Base-by-base conservation (phyloP, 192 early-diverging fungal species). In the Coemansia umbellata region DNA sequence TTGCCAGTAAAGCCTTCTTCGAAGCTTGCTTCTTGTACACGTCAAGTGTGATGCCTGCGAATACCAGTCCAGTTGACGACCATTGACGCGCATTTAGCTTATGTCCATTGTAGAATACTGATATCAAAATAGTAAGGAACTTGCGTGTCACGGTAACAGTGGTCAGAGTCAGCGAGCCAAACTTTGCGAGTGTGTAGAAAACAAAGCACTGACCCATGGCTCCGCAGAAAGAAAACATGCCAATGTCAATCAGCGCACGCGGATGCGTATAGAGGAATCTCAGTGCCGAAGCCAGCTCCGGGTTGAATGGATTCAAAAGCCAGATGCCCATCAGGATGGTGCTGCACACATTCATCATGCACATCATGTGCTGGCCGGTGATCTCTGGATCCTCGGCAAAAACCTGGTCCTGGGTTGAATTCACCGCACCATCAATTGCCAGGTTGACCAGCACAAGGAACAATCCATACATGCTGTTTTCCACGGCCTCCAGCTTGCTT, bases 121-220 rank as follows among this genome's bases (percentile, higher is more conserved):
- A 91, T 30, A 99, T 73, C 48, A 99, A 60, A 63, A 99, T 93
- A 1, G 92, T 93, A 50, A 96, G 89, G 65, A 99, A 88, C 69
- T 99, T 99, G 42, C 97, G 81, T 0, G 94, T 95, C 21, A 99
- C 94, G 0, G 91, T 99, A 30, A 96, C 86, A 5, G 90, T 97
- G n/a, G 94, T 92, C 28, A 97, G 69, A 8, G 83, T 82, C 23
- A 99, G 73, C 37, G 90, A 89, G 8, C 95, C 97, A 71, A 92
- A 97, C 7, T 80, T 79, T 39, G 91, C 86, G 19, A 99, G 84
- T 30, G 90, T 92, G 76, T 91, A 91, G 74, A 94, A 99, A 47
- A 99, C 93, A 75, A 99, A 97, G 78, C 90, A 90, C 74, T 99
- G 97, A n/a, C 97, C 97, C 10, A 97, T 33, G 6, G 94, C 91